Conservation (phyloP, 2,329 filamentous ascomycete genomes). For the Fusarium armeniacum region DNA sequence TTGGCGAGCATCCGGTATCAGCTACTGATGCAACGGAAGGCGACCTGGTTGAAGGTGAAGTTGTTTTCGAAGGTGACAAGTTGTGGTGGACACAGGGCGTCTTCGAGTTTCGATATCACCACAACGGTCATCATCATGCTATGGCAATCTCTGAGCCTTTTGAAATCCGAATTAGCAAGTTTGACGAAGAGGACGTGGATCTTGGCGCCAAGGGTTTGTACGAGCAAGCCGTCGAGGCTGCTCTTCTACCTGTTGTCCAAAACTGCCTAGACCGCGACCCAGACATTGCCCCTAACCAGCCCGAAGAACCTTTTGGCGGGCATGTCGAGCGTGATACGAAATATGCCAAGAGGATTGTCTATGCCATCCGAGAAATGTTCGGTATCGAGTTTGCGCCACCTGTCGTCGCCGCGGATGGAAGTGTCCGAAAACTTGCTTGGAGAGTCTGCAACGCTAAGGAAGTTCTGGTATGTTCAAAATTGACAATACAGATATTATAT, state of each 20-base stretch:
- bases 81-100: slow-evolving; percentile 97
- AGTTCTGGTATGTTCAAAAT: slow-evolving; percentile 78
- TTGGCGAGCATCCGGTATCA: slow-evolving; percentile 73
- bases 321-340: slow-evolving; percentile 89
- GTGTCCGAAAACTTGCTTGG: slow-evolving; percentile 91
- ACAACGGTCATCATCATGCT: slow-evolving; percentile 90
- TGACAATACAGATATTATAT: neutral
- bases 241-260: slow-evolving; percentile 84
- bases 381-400: slow-evolving; percentile 95
- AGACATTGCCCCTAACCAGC: slow-evolving; percentile 85
- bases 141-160: slow-evolving; percentile 96
- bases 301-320: slow-evolving; percentile 86
- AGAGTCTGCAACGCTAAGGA: slow-evolving; percentile 96
- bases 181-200: slow-evolving; percentile 80
- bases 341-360: slow-evolving; percentile 90
- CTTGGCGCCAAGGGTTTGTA: slow-evolving; percentile 71
- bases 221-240: slow-evolving; percentile 78
- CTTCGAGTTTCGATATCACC: slow-evolving; percentile 97
- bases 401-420: slow-evolving; percentile 92
- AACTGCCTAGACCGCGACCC: slow-evolving; percentile 95
- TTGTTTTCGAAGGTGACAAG: slow-evolving; percentile 91
- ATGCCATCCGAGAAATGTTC: slow-evolving; percentile 96
- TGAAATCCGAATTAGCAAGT: slow-evolving; percentile 85
- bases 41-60: slow-evolving; percentile 80
- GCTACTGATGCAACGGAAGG: slow-evolving; percentile 65